Evolutionary conservation across 768 basidiomycete species (phyloP).

Genomic region (Psilocybe cubensis): DNA sequence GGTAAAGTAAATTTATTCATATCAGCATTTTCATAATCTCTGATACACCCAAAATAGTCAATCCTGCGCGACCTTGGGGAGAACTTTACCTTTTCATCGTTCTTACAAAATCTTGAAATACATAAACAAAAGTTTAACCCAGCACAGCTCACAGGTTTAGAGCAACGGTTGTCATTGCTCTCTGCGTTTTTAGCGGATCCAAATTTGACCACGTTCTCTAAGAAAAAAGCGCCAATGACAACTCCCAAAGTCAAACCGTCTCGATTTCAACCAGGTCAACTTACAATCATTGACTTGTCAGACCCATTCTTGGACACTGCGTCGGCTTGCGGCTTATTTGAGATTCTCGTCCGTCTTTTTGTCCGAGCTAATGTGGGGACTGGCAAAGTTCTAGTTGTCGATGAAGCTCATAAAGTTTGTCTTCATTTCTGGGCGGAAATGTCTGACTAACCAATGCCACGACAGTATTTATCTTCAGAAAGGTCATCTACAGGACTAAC

Average conservation of each 20-base stretch:
- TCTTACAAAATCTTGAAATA: constrained; percentile 47
- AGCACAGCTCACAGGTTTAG: constrained; percentile 54
- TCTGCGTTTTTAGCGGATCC: constrained; percentile 52
- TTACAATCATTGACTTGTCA: constrained; percentile 73
- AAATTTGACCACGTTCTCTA: background rate
- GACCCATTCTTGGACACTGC: constrained; percentile 73
- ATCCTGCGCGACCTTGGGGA: constrained; percentile 70
- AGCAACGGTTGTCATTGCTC: constrained; percentile 66
- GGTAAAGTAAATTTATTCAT: constrained; percentile 39
- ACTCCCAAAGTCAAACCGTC: constrained; percentile 6
- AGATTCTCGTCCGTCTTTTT: constrained; percentile 69
- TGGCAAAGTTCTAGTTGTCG: constrained; percentile 72
- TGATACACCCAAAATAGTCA: constrained; percentile 35
- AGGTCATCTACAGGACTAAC: constrained; percentile 56
- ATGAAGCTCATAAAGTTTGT: constrained; percentile 75
- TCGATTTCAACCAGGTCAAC: constrained; percentile 57
- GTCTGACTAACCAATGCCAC: background rate
- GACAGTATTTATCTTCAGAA: constrained; percentile 60
- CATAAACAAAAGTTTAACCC: constrained; percentile 59
- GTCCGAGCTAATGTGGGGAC: constrained; percentile 60
- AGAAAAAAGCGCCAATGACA: background rate
- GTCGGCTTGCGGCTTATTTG: constrained; percentile 71
- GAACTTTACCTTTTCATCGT: constrained; percentile 52
- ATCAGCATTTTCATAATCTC: background rate
- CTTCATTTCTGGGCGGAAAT: background rate